These are phyloP conservation scores for Pyrus communis DNA, from an alignment of 306 rosid genomes.

Conservation along the genomic window DNA sequence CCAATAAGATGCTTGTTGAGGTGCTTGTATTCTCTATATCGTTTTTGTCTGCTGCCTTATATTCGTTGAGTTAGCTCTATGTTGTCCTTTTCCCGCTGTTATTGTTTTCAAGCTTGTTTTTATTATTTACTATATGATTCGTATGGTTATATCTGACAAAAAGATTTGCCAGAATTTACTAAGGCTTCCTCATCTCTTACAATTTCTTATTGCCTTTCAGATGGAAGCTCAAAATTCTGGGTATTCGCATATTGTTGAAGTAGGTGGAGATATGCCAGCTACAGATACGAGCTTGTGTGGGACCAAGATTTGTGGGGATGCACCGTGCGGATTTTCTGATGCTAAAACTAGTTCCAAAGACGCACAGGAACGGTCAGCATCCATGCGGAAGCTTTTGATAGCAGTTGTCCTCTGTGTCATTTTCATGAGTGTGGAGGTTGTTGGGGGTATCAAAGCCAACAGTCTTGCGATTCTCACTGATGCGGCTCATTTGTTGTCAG, in stretches of 20 bases:
- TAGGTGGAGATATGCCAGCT: constrained; percentile 29
- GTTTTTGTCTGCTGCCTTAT: neutral
- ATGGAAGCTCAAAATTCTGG: constrained; percentile 43
- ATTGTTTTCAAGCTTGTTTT: neutral
- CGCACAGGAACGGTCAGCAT: constrained; percentile 39
- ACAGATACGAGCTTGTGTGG: constrained; percentile 18
- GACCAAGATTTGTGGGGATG: constrained; percentile 50
- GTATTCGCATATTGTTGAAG: constrained; percentile 37
- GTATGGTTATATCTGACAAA: neutral
- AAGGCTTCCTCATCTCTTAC: neutral
- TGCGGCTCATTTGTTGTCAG: constrained; percentile 55
- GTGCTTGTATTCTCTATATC: neutral
- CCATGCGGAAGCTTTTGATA: constrained; percentile 47
- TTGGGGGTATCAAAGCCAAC: constrained; percentile 53
- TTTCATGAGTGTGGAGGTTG: constrained; percentile 54
- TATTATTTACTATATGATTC: neutral
- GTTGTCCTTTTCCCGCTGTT: neutral
- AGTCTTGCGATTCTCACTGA: constrained; percentile 67
- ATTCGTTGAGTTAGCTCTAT: neutral
- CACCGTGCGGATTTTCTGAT: constrained; percentile 50
- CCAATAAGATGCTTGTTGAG: neutral
- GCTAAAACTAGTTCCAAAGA: constrained; percentile 38
- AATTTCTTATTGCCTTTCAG: constrained; percentile 20
- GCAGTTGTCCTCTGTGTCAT: constrained; percentile 42
- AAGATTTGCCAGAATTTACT: neutral